Base-by-base conservation (phyloP, 2,329 filamentous ascomycete genomes). In the Pseudogymnoascus sp. region DNA sequence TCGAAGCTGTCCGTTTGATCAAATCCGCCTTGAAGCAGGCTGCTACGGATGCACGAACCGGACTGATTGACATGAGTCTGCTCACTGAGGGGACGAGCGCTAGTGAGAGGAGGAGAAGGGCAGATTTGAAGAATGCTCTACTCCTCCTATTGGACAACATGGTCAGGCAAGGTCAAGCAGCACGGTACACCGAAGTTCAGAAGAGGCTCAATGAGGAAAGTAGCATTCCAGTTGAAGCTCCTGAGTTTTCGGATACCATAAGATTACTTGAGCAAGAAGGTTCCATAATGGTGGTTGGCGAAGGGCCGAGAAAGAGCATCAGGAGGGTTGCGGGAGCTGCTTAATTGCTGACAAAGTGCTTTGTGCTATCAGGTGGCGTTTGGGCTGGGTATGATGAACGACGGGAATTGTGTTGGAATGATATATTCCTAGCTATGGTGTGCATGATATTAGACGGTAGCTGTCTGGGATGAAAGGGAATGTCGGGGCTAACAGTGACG, bases 11-110 rank as follows among this genome's bases (percentile, higher is more conserved):
- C 55, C 88, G 94, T 9, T 81, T 99, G 42, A 99, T 99, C 75
- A 91, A 93, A 71, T 89, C 87, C 0, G 94, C 95, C 1, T 85
- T 99, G 71, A 97, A 97, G 80, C 95, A 96, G 66, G 90, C 93
- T 0, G 94, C 94, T n/a, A 99, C 95, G 0, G 95, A 99, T 73
- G 79, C 90, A 0, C 82, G 96, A 69, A 90, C 87, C 0, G 94
- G 94, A 61, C 82, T 96, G 62, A 97, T 99, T 70, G 94, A 99
- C 73, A 97, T 99, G 94, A 89, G 89, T 62, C 79, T 99, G 58
- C 80, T 99, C 65, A 97, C 92, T 0, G 94, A 97, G 72, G 94
- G 94, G n/a, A 95, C 90, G 1, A 92, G 88, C 68, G 87, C 91
- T 0, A 86, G 86, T n/a, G 94, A 97, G 74, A 82, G 94, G 59